These are phyloP conservation scores for Pelargonium fulgidum DNA, from an alignment of 441 rosid genomes.

Conservation along the genomic window DNA sequence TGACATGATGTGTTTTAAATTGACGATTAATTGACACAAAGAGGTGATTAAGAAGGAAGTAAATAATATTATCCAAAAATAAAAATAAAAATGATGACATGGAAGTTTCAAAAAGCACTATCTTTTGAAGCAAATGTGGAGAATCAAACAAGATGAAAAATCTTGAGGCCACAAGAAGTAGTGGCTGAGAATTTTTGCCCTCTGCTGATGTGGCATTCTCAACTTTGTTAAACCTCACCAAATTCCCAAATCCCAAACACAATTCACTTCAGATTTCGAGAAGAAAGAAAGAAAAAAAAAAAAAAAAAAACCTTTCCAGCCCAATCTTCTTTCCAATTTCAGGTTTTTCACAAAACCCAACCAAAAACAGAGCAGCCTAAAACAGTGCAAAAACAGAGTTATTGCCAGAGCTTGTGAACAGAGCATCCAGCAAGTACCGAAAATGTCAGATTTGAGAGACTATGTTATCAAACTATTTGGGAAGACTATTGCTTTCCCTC, in stretches of 20 bases:
- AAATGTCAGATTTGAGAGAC: constrained; percentile 52
- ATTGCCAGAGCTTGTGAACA: not conserved
- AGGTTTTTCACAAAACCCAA: not conserved
- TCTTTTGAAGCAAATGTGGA: constrained; percentile 32
- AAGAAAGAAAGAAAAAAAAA: not conserved
- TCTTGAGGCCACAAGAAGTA: constrained; percentile 46
- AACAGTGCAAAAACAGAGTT: not conserved
- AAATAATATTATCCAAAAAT: not conserved
- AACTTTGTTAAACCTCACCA: constrained; percentile 16
- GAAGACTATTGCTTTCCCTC: constrained; percentile 50
- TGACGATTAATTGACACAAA: not conserved
- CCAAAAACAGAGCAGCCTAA: not conserved
- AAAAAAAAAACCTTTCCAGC: not conserved
- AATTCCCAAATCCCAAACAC: constrained; percentile 3
- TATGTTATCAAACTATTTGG: constrained; percentile 71
- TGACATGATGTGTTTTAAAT: not conserved
- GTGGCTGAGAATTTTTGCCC: constrained; percentile 50
- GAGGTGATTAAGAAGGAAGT: not conserved
- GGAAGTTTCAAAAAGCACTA: constrained; percentile 24
- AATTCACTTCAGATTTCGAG: constrained; percentile 4
- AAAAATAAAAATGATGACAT: constrained; percentile 16
- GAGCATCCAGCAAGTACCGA: not conserved
- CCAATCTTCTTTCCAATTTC: not conserved
- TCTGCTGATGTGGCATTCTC: constrained; percentile 41
- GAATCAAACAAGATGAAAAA: constrained; percentile 56